Percentiles rank a stretch among this genome's conserved stretches.
These are phyloP conservation scores for Termitomyces sp. DNA, from an alignment of 768 basidiomycete species.

Conservation along the genomic window DNA sequence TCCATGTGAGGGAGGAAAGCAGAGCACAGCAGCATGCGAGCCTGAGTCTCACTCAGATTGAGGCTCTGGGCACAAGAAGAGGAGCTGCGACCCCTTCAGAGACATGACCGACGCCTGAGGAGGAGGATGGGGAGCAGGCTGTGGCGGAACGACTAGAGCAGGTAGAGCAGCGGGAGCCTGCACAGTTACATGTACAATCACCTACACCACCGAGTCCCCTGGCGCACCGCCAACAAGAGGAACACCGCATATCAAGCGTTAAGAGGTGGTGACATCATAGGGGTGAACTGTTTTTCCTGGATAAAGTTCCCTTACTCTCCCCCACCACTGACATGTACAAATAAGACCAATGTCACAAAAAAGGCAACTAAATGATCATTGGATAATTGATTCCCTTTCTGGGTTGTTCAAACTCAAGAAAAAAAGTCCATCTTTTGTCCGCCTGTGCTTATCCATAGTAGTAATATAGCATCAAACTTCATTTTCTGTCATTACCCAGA, in stretches of 20 bases:
- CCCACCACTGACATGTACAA: no score
- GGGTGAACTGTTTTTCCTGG: conserved; percentile 24
- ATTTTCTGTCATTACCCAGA: no score
- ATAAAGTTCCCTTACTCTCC: no score
- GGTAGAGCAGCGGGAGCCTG: neutral
- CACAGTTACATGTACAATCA: neutral
- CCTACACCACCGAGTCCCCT: neutral
- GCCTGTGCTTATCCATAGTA: no score
- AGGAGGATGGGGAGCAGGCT: neutral
- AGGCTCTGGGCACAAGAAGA: neutral
- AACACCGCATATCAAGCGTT: neutral
- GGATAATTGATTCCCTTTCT: no score
- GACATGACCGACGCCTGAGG: neutral
- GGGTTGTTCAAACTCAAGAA: no score
- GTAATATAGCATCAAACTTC: no score
- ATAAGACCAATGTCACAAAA: no score
- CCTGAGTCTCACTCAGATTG: neutral
- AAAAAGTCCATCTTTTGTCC: no score
- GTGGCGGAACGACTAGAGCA: neutral
- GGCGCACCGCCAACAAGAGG: neutral
- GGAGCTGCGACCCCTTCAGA: neutral
- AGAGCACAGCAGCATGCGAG: neutral
- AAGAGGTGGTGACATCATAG: conserved; percentile 22
- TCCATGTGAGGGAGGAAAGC: neutral
- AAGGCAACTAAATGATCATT: no score